Evolutionary conservation across 2,329 filamentous ascomycete genomes (phyloP), one percentile per base, ranked within the genome.

Genomic region (Aureobasidium mangrovei): DNA sequence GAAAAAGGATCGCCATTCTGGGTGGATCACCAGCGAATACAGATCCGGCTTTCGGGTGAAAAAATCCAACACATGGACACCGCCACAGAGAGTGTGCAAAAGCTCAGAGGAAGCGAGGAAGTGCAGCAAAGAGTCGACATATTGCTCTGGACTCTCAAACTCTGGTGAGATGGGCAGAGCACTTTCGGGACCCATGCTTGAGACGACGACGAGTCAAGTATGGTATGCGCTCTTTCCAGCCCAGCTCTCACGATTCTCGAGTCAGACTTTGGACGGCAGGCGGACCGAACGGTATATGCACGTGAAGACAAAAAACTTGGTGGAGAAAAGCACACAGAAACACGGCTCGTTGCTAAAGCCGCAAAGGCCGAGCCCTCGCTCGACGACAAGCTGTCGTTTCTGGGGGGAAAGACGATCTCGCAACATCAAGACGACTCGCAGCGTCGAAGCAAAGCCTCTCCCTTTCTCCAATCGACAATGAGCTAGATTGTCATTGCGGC

Each of bases 31-130:
- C 1, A 79, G 77, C 51, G 85, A 81, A 67, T 95, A 98, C 0
- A 96, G 77, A 59, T 89, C 86, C 4, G 89, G 88, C 45, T 89
- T 81, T 40, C 82, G 81, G 2, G 90, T 96, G 72, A 96, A 89
- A 71, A 98, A 97, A 68, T 98, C 93, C 55, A 97, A 78, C 59
- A 98, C 91, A 66, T 98, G 93, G 0, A 97, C 88, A n/a, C 91
- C 91, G 53, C 93, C 93, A 66, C 90, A 95, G n/a, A 98, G 77
- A 28, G 88, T 88, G 60, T 88, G 86, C 62, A 96, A 90, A 1
- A 89, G 76, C 53, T 84, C 80, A 43, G 86, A 87, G 2, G 82
- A 83, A 4, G 83, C 83, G 1, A 84, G 80, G 63, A 97, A 95
- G 24, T 81, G 67, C 28, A 97, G 76, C 9, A 97, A 79, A 18